Base-by-base conservation (phyloP, 1,284 basidiomycete genomes). In the Tilletia caries region DNA sequence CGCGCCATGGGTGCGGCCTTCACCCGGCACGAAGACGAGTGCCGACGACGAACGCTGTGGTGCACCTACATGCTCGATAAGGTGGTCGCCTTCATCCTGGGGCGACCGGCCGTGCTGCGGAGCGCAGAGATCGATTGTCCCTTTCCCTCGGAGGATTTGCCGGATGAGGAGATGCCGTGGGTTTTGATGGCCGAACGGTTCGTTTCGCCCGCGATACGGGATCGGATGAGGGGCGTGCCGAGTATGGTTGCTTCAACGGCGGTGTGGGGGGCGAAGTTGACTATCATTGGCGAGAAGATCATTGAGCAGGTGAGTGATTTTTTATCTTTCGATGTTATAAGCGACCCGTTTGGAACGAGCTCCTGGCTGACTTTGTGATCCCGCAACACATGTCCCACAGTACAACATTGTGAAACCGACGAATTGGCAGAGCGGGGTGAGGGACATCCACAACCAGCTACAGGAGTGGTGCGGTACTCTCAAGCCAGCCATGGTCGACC, bases 111-210 rank as follows among this genome's bases (percentile, higher is more conserved):
- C 15, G 73, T 73, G 10, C 52, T 79, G 71, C 67, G 78, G 3
- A 70, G 71, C 48, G 72, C 67, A n/a, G 78, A 79, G 73, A 74
- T 75, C 46, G 78, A 79, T 67, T 76, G 75, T 33, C 76, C 78
- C 1, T 41, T 78, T 20, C 75, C 75, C 25, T 69, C 70, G 32
- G 44, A 69, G 0, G 77, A 79, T 32, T 73, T 77, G 37, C 37
- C 65, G 6, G 76, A 74, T 62, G 76, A 79, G 44, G 62, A 70
- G 52, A 73, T 75, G 65, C 71, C 70, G 2, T 79, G 76, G 76
- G 71, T 71, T 1, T 70, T 74, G 37, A 70, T 74, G 50, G 70
- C 75, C 46, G 74, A 74, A 23, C 10, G 25, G 15, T 54, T 33
- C 37, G 23, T 66, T 20, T 44, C 50, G 50, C 50, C 65, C n/a